Conservation (phyloP, 495 filamentous ascomycete genomes). For the Penicillium egyptiacum region DNA sequence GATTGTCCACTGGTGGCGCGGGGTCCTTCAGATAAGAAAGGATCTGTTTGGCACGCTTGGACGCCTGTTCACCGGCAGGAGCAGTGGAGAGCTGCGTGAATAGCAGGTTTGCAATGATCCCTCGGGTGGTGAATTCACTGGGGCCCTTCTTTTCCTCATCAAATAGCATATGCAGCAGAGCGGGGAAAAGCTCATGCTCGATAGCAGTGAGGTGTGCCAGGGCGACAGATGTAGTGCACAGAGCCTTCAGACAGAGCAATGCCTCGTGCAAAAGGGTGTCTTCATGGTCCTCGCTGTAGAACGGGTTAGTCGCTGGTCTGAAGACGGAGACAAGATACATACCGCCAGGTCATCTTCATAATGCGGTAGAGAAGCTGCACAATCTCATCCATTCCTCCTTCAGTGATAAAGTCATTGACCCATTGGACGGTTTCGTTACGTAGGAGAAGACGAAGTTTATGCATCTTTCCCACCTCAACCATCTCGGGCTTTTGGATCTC, state of each 20-base stretch:
- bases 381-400: slow-evolving; percentile 91
- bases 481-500: slow-evolving; percentile 75
- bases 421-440: slow-evolving; percentile 93
- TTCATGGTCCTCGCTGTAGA: slow-evolving; percentile 88
- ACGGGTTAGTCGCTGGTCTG: slow-evolving; percentile 15
- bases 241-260: slow-evolving; percentile 88
- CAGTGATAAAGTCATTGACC: slow-evolving; percentile 86
- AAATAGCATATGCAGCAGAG: slow-evolving; percentile 83
- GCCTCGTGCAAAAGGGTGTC: slow-evolving; percentile 90
- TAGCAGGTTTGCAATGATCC: slow-evolving; percentile 80
- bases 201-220: slow-evolving; percentile 77
- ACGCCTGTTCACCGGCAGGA: slow-evolving; percentile 47
- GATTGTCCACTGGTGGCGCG: slow-evolving; percentile 66
- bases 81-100: slow-evolving; percentile 76
- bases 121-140: slow-evolving; percentile 89
- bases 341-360: slow-evolving; percentile 96
- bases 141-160: slow-evolving; percentile 97
- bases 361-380: slow-evolving; percentile 82
- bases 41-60: slow-evolving; percentile 63
- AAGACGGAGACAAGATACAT: slow-evolving; percentile 32
- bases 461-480: slow-evolving; percentile 88
- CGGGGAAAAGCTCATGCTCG: slow-evolving; percentile 79
- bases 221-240: slow-evolving; percentile 86
- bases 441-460: slow-evolving; percentile 86
- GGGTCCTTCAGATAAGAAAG: slow-evolving; percentile 82